Percentiles rank a stretch among this genome's conserved stretches.
These are phyloP conservation scores for Neonectria magnoliae DNA, from an alignment of 2,329 filamentous ascomycete species.

Conservation along the genomic window DNA sequence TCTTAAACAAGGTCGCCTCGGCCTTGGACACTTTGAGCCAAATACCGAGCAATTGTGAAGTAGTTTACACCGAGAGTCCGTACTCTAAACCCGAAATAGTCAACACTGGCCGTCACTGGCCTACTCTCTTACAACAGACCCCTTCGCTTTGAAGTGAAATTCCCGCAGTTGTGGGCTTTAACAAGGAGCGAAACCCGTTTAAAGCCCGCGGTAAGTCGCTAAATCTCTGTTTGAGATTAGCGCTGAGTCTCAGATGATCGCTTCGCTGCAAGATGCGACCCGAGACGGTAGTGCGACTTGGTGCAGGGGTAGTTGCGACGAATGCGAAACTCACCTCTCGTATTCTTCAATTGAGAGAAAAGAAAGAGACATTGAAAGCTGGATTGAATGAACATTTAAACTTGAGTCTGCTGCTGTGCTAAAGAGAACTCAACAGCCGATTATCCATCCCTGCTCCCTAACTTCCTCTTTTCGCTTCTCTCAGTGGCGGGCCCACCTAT, in stretches of 20 bases:
- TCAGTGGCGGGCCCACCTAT: slow-evolving; percentile 23
- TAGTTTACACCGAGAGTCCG: too few species aligned
- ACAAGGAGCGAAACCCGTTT: not conserved
- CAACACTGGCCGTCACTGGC: too few species aligned
- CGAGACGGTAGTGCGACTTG: slow-evolving; percentile 14
- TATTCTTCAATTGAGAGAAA: not conserved
- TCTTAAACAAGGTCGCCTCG: too few species aligned
- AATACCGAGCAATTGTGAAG: too few species aligned
- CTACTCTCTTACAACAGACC: too few species aligned
- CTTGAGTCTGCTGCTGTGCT: not conserved
- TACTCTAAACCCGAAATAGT: too few species aligned
- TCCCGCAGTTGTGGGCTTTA: too few species aligned
- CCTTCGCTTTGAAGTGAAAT: too few species aligned
- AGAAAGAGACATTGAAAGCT: not conserved
- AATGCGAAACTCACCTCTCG: slow-evolving; percentile 16
- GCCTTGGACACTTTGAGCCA: too few species aligned
- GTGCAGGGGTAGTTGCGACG: slow-evolving; percentile 20
- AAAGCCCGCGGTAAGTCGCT: not conserved
- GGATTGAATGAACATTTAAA: not conserved
- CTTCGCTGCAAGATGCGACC: slow-evolving; percentile 21
- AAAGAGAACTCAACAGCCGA: not conserved
- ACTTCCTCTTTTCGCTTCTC: not conserved
- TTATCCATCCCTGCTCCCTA: not conserved
- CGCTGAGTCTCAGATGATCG: slow-evolving; percentile 25
- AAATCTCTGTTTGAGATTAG: slow-evolving; percentile 11